Evolutionary conservation across 1,139 yeast genomes (phyloP), one percentile per base, ranked within the genome.

Genomic region (Pneumocystis oryctolagi): DNA sequence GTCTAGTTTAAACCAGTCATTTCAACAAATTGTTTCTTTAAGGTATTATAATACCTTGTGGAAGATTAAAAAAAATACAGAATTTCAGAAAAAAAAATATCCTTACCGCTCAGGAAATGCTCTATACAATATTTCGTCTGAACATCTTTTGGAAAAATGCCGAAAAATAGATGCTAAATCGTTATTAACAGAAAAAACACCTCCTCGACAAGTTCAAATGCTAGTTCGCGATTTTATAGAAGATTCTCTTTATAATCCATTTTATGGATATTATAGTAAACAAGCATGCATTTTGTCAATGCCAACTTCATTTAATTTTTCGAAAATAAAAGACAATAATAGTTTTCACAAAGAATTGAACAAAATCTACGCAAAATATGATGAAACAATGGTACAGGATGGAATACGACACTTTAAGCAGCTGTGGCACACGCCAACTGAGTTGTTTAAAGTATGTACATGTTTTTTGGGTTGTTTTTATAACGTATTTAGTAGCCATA

Each of bases 401-500:
- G 65, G 62, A 42, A 57, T 62, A 60, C 6, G 66, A 68, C 59
- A 62, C 53, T 61, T 76, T 5, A 73, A 84, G 30, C 96, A 88
- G 72, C 75, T 87, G 60, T 88, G 96, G 96, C 95, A 88, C 70
- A 88, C 95, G 0, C 96, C 96, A 0, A 86, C 94, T 0, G 96
- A 88, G 72, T 76, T 89, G 61, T 88, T 88, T 73, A 72, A 74
- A 56, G 64, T 62, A 42, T 59, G 16, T 40, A 8, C 18, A 40
- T 37, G 6, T 25, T 25, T 25, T 16, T 16, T 39, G 16, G 25
- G 42, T 57, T 20, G 35, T 58, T 31, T 47, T 60, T 42, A 28
- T 31, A 61, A 28, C 63, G 9, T 60, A 34, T 30, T 25, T 47
- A 28, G 12, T 47, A 62, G 68, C 96, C 96, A 0, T 83, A 78